Evolutionary conservation across 306 rosid species (phyloP), one percentile per base, ranked within the genome.

Genomic region (Vigna angularis): DNA sequence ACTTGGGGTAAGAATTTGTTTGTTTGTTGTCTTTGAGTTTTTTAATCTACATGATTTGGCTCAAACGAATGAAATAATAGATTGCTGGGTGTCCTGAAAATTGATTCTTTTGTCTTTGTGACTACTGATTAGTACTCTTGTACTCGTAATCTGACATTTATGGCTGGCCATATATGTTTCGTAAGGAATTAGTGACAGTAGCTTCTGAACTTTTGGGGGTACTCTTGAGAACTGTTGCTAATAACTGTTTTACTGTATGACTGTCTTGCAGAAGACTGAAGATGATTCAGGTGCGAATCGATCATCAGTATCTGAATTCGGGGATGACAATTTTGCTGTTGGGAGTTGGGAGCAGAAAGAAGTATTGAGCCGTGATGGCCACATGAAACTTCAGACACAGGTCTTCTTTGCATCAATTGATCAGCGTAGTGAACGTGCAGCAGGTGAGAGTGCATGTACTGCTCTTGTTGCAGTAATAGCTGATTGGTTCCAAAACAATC

Each of bases 401-500:
- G 97, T 84, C 79, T 96, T 96, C 87, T 96, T 91, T 75, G 99
- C 99, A 74, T 90, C 99, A 58, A 96, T 96, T 15, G 97, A 96
- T 85, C 99, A 96, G 80, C 88, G 99, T 20, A 96, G 98, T 40
- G 99, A 91, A 88, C 90, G 94, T 26, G 99, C 99, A n/a, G 96
- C 99, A 0, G 99, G 99, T 3, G 99, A 96, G 91, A 93, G 99
- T 85, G 99, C 99, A 7, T 96, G 99, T 62, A 96, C 99, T 9
- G 99, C 97, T 64, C 97, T 96, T 56, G 99, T 96, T 38, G 98
- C 98, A 28, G 96, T 96, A 26, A 91, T 96, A 64, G 97, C 99
- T 2, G 89, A 96, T 67, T 96, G 99, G 99, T 89, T 96, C 87
- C 98, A 96, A 67, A 91, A 80, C 79, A 93, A 93, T 76, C 86